Evolutionary conservation across 2,329 filamentous ascomycete species (phyloP).

Genomic region (Didymella exigua): DNA sequence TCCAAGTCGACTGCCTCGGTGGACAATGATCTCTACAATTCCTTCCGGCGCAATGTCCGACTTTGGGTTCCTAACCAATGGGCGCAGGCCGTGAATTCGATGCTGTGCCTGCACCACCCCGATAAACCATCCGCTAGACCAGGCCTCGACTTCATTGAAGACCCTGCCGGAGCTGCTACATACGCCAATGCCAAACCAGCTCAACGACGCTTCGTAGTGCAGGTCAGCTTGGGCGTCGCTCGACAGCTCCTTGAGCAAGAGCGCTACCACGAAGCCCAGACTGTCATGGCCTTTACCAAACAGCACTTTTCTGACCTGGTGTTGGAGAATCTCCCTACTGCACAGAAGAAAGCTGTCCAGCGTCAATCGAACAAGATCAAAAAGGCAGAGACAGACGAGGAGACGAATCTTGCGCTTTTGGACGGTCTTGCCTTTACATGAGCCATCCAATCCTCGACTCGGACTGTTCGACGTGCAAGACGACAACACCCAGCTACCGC

Average conservation of each 20-base stretch:
- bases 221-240: conserved; percentile 40
- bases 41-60: conserved; percentile 29
- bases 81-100: conserved; percentile 30
- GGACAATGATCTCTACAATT: conserved; percentile 28
- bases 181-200: conserved; percentile 15
- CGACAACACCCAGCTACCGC: not conserved
- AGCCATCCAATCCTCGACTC: not conserved
- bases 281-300: conserved; percentile 38
- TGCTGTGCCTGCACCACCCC: conserved; percentile 42
- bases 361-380: conserved; percentile 1
- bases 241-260: conserved; percentile 38
- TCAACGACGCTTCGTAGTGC: conserved; percentile 33
- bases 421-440: conserved; percentile 32
- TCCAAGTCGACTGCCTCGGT: conserved; percentile 11
- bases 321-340: conserved; percentile 18
- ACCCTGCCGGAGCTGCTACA: conserved; percentile 25
- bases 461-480: not conserved
- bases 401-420: conserved; percentile 34
- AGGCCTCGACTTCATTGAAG: conserved; percentile 34
- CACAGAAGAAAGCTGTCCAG: not conserved
- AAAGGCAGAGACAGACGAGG: conserved; percentile 17
- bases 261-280: conserved; percentile 35
- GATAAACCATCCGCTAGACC: conserved; percentile 23
- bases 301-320: conserved; percentile 42
- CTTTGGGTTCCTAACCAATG: conserved; percentile 31